Percentiles rank a stretch among this genome's conserved stretches.
Conservation (phyloP, 2,329 filamentous ascomycete genomes). For the Phialocephala sp. region DNA sequence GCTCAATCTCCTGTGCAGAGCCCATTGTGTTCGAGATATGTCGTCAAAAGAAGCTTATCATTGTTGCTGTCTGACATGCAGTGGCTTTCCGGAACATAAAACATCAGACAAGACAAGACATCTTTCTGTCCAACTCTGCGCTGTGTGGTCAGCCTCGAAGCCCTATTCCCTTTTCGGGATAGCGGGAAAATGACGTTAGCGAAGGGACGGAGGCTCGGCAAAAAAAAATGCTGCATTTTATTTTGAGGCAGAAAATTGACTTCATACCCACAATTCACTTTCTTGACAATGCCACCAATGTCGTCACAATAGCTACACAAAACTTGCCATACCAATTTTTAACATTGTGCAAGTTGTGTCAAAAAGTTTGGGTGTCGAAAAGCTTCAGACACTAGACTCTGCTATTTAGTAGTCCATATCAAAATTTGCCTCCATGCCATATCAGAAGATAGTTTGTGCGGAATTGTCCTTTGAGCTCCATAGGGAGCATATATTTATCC, state of each 20-base stretch:
- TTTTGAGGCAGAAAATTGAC: not conserved
- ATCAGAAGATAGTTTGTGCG: slow-evolving; percentile 23
- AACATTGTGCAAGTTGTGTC: not conserved
- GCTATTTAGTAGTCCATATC: not conserved
- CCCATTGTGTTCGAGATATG: slow-evolving; percentile 15
- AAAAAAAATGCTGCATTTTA: no score
- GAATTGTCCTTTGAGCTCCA: slow-evolving; percentile 34
- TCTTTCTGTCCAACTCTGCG: not conserved
- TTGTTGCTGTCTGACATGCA: slow-evolving; percentile 22
- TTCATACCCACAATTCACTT: not conserved
- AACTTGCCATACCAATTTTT: not conserved
- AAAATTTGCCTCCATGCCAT: slow-evolving; percentile 33
- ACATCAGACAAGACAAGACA: not conserved
- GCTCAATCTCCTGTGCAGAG: slow-evolving; percentile 17
- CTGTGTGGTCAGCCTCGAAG: not conserved
- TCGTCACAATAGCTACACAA: slow-evolving; percentile 17
- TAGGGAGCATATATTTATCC: slow-evolving; percentile 34
- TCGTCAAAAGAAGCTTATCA: slow-evolving; percentile 34
- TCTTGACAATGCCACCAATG: slow-evolving; percentile 15
- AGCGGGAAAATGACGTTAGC: not conserved
- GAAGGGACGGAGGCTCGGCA: not conserved
- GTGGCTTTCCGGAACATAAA: slow-evolving; percentile 33
- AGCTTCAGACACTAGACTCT: not conserved
- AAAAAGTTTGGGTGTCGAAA: not conserved
- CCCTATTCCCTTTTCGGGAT: not conserved